Percentiles rank a stretch among this genome's conserved stretches.
phyloP scores from a whole-genome alignment of 208 protist genomes.

The Leishmania lainsoni region DNA sequence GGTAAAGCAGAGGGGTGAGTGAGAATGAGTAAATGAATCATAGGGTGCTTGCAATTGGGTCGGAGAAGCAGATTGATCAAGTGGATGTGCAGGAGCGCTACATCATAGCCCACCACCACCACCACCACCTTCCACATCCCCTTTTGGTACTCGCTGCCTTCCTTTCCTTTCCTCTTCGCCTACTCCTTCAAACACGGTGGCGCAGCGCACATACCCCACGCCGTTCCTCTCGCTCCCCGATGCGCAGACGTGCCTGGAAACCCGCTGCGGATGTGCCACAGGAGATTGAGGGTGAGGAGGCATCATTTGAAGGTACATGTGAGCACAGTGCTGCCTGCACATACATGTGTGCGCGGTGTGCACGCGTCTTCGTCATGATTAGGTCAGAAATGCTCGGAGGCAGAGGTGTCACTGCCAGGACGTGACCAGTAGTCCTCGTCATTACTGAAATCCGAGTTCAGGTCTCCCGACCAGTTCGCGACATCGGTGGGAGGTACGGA shows the following conservation, averaged over 20 bases:
- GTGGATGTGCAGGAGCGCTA: background rate
- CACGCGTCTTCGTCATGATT: background rate
- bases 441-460: conserved; percentile 24
- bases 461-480: conserved; percentile 10
- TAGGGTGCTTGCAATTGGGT: background rate
- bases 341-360: background rate
- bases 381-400: background rate
- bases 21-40: background rate
- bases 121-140: background rate
- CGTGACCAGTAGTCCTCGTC: conserved; percentile 12
- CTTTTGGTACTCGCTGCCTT: background rate
- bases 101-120: background rate
- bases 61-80: background rate
- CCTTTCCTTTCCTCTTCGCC: background rate
- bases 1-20: background rate
- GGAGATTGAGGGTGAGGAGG: background rate
- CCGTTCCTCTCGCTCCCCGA: background rate
- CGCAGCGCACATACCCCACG: background rate
- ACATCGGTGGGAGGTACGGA: conserved; percentile 2
- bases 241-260: background rate
- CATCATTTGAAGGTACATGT: background rate
- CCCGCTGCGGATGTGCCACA: too few relatives aligned
- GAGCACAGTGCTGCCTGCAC: background rate
- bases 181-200: background rate
- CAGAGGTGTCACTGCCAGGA: conserved; percentile 6